These are phyloP conservation scores for Dictyostelium capitatum DNA, from an alignment of 78 protist species.

Conservation along the genomic window DNA sequence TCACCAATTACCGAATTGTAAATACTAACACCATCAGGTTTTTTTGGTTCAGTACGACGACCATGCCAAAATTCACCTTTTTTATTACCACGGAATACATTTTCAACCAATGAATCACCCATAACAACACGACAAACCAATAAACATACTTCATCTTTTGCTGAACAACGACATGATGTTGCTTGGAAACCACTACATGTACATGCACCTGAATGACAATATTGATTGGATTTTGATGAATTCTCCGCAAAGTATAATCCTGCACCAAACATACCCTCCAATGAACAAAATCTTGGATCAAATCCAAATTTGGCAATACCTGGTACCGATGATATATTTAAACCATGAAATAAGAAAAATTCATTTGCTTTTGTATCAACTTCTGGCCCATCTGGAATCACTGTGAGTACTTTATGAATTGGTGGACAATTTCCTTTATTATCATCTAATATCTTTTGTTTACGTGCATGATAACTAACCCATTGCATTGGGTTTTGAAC, in stretches of 20 bases:
- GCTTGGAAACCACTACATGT: slow-evolving; percentile 61
- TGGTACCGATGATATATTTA: slow-evolving; percentile 41
- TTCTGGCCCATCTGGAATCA: slow-evolving; percentile 47
- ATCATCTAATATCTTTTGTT: slow-evolving; percentile 60
- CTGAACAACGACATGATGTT: slow-evolving; percentile 37
- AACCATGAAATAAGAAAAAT: slow-evolving; percentile 54
- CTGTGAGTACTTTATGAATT: slow-evolving; percentile 8
- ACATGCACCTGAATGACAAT: slow-evolving; percentile 64
- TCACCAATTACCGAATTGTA: slow-evolving; percentile 72
- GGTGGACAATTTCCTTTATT: slow-evolving; percentile 4
- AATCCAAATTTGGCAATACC: slow-evolving; percentile 77
- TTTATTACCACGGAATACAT: slow-evolving; percentile 64
- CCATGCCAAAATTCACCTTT: slow-evolving; percentile 76
- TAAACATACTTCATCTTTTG: slow-evolving; percentile 71
- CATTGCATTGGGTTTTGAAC: slow-evolving; percentile 58
- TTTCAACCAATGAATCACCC: slow-evolving; percentile 66
- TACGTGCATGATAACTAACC: slow-evolving; percentile 51
- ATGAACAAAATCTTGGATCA: slow-evolving; percentile 75
- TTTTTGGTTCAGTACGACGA: slow-evolving; percentile 73
- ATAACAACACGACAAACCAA: slow-evolving; percentile 71
- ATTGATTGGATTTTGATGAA: slow-evolving; percentile 77
- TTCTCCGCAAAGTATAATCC: slow-evolving; percentile 87
- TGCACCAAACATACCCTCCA: slow-evolving; percentile 86
- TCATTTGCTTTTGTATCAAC: slow-evolving; percentile 47
- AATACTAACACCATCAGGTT: slow-evolving; percentile 49